These are phyloP conservation scores for Penicillium sclerotigenum DNA, from an alignment of 2,329 filamentous ascomycete species.

Conservation along the genomic window DNA sequence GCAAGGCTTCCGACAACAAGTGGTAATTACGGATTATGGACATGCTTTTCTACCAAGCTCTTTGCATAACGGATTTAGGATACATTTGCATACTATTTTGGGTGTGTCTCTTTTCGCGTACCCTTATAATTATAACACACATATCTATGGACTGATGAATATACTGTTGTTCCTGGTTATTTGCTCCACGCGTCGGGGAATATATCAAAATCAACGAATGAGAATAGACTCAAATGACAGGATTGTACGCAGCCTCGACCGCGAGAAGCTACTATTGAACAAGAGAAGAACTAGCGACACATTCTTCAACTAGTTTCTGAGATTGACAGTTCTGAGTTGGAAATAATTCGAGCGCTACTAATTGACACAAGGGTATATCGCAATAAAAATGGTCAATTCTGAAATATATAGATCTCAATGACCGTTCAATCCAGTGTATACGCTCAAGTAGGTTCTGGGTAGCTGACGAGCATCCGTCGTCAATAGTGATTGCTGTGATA, in stretches of 20 bases:
- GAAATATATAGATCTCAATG: neutral
- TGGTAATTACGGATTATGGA: constrained; percentile 28
- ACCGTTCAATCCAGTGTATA: neutral
- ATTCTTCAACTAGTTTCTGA: neutral
- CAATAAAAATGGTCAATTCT: neutral
- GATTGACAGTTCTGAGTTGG: neutral
- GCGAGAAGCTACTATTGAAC: neutral
- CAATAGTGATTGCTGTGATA: constrained; percentile 5
- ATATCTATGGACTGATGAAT: neutral
- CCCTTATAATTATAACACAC: neutral
- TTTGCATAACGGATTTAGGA: neutral
- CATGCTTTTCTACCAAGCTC: neutral
- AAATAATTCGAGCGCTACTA: neutral
- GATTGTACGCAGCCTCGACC: too few relatives aligned
- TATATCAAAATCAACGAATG: neutral
- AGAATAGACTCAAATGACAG: neutral
- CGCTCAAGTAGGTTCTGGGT: too few relatives aligned
- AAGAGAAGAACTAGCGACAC: neutral
- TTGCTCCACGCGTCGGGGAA: too few relatives aligned
- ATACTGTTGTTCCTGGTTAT: neutral
- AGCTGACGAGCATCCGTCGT: constrained; percentile 3
- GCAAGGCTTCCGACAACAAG: constrained; percentile 50
- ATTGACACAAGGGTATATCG: neutral
- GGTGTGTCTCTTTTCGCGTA: neutral
- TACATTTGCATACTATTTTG: neutral